These are phyloP conservation scores for Bathelium albidoporum DNA, from an alignment of 495 filamentous ascomycete species.

Conservation along the genomic window DNA sequence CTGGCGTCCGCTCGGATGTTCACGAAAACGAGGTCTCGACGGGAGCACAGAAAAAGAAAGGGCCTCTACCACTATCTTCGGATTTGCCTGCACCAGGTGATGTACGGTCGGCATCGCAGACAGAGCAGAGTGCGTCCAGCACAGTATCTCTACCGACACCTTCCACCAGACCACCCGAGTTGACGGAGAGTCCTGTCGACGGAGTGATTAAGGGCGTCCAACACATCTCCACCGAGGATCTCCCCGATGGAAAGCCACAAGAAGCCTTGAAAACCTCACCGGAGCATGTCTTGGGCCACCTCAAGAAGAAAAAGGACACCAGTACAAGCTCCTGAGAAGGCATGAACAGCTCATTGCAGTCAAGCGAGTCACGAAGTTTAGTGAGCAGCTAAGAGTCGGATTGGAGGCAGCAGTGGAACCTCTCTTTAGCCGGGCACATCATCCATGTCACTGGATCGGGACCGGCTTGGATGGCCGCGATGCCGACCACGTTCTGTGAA, in stretches of 20 bases:
- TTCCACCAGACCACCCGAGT: background rate
- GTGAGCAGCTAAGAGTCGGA: background rate
- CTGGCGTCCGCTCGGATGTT: conserved; percentile 23
- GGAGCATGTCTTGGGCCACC: background rate
- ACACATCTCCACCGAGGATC: conserved; percentile 7
- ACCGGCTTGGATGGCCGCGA: background rate
- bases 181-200: background rate
- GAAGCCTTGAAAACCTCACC: conserved; percentile 7
- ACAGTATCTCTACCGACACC: background rate
- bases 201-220: conserved; percentile 8
- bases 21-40: conserved; percentile 15
- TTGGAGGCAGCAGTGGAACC: background rate
- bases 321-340: background rate
- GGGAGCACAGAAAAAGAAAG: conserved; percentile 10
- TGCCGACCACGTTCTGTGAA: background rate
- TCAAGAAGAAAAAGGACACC: conserved; percentile 1
- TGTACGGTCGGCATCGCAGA: background rate
- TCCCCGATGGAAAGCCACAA: conserved; percentile 8
- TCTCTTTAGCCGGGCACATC: background rate
- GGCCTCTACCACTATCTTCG: conserved; percentile 3
- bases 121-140: background rate
- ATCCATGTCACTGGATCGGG: background rate
- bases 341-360: no score
- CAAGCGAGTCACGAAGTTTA: background rate
- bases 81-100: conserved; percentile 7